These are phyloP conservation scores for Suhomyces choctaworum DNA, from an alignment of 1,139 yeast genomes.

Conservation along the genomic window DNA sequence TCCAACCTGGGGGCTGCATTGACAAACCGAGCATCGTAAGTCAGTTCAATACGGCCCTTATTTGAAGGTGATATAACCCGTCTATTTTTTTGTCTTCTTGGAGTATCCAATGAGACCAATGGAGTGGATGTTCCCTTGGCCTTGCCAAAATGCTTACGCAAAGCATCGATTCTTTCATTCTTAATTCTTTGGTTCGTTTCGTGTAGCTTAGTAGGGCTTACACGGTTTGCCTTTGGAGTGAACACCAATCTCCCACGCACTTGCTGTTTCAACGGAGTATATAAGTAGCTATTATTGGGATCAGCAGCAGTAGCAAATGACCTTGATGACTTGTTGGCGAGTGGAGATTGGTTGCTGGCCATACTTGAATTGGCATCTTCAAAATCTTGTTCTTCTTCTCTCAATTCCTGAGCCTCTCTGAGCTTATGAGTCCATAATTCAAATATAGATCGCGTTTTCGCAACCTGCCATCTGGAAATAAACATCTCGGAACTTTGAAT, in stretches of 20 bases:
- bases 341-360: conserved; percentile 36
- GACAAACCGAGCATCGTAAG: neutral
- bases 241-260: conserved; percentile 13
- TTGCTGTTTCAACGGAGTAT: conserved; percentile 38
- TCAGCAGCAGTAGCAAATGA: conserved; percentile 5
- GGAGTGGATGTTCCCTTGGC: conserved; percentile 22
- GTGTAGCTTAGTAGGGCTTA: conserved; percentile 43
- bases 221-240: conserved; percentile 25
- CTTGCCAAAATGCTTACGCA: conserved; percentile 35
- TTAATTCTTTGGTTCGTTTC: conserved; percentile 41
- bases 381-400: conserved; percentile 15
- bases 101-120: conserved; percentile 3
- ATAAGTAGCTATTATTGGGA: conserved; percentile 25
- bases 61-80: conserved; percentile 7
- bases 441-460: conserved; percentile 31
- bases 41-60: neutral
- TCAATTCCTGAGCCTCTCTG: conserved; percentile 11
- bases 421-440: conserved; percentile 36
- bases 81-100: neutral
- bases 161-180: conserved; percentile 36
- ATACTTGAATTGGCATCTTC: conserved; percentile 24
- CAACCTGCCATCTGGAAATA: conserved; percentile 33
- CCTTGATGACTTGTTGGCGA: conserved; percentile 27
- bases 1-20: neutral
- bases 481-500: conserved; percentile 41